These are phyloP conservation scores for Rhazya stricta DNA, from an alignment of 257 asterid genomes.

Conservation along the genomic window DNA sequence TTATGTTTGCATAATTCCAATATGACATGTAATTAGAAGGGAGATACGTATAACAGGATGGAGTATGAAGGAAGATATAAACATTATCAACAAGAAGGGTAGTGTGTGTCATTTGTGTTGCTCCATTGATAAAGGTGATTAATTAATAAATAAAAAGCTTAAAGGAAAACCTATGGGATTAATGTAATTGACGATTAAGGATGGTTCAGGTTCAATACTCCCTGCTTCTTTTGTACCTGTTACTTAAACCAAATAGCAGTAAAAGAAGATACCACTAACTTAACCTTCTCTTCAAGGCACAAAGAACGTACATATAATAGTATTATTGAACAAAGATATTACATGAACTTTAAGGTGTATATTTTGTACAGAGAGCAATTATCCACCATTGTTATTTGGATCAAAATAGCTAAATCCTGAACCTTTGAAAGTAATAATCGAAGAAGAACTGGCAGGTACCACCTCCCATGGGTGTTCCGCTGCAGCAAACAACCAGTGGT, in stretches of 20 bases:
- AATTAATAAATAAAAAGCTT: too few species aligned
- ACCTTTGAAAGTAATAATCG: background rate
- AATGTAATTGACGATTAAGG: too few species aligned
- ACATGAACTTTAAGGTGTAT: background rate
- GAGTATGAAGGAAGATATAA: too few species aligned
- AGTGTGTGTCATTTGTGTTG: too few species aligned
- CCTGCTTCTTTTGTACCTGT: too few species aligned
- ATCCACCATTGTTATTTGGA: background rate
- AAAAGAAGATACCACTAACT: background rate
- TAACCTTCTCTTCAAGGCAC: background rate
- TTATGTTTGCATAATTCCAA: too few species aligned
- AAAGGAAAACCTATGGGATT: too few species aligned
- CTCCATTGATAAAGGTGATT: too few species aligned
- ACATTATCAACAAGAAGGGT: too few species aligned
- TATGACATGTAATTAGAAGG: too few species aligned
- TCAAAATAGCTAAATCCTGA: background rate
- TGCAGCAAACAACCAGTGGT: background rate
- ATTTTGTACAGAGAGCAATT: background rate
- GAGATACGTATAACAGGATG: too few species aligned
- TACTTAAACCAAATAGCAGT: background rate
- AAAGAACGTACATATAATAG: background rate
- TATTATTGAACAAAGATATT: constrained; percentile 1
- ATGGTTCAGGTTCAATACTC: too few species aligned
- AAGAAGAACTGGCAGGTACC: background rate
- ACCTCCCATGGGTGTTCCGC: background rate